Conservation (phyloP, 1,284 basidiomycete species). For the Cryptococcus sp. region DNA sequence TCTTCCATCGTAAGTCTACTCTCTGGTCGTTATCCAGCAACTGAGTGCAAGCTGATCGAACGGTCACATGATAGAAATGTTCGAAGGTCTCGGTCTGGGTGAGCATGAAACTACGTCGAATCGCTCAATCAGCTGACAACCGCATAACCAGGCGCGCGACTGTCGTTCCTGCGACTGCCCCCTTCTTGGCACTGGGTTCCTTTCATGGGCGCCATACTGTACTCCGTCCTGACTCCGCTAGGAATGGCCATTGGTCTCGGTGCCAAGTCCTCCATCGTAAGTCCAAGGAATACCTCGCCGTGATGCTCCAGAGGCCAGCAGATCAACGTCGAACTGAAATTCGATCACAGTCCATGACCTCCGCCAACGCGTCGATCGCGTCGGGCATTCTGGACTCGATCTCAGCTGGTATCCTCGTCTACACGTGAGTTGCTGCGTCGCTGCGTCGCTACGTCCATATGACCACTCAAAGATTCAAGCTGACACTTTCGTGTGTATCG, state of each 20-base stretch:
- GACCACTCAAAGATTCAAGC: constrained; percentile 17
- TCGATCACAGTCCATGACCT: constrained; percentile 12
- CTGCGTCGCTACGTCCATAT: constrained; percentile 29
- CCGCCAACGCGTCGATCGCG: constrained; percentile 12
- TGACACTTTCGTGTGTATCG: too few relatives aligned
- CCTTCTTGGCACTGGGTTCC: constrained; percentile 14
- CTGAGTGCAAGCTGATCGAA: too few relatives aligned
- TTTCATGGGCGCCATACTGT: constrained; percentile 14
- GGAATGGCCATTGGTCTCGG: constrained; percentile 25
- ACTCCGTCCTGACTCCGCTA: constrained; percentile 18
- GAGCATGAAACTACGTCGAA: too few relatives aligned
- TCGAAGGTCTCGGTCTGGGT: too few relatives aligned
- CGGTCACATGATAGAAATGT: too few relatives aligned
- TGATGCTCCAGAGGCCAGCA: not conserved
- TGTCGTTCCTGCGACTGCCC: constrained; percentile 20
- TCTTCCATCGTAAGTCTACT: constrained; percentile 32
- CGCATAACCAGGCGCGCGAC: too few relatives aligned
- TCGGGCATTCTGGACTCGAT: constrained; percentile 31
- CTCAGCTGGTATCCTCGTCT: constrained; percentile 32
- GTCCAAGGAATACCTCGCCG: constrained; percentile 7
- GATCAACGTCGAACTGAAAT: not conserved
- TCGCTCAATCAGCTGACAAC: too few relatives aligned
- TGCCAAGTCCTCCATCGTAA: not conserved
- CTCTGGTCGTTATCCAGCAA: constrained; percentile 8
- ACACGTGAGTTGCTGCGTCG: constrained; percentile 29